phyloP scores from a whole-genome alignment of 768 basidiomycete genomes.

The Phaeotremella fagi region DNA sequence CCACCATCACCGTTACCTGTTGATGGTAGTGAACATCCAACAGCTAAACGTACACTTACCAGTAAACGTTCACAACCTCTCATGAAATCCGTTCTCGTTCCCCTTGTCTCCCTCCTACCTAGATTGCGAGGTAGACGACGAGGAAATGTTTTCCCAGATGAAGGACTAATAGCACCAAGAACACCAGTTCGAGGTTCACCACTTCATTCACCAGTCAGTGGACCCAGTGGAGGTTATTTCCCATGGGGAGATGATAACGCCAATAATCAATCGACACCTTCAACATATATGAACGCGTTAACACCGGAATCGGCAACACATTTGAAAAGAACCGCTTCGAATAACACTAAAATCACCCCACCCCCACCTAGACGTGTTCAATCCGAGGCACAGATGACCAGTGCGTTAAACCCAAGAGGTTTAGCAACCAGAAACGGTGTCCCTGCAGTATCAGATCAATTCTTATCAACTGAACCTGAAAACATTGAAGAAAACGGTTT shows the following conservation, averaged over 20 bases:
- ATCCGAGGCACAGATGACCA: slow-evolving; percentile 14
- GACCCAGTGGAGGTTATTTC: slow-evolving; percentile 13
- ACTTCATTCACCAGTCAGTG: slow-evolving; percentile 17
- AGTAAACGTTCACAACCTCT: slow-evolving; percentile 23
- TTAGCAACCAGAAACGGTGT: slow-evolving; percentile 20
- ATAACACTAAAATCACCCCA: background rate
- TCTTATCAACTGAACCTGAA: background rate
- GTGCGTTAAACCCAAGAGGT: slow-evolving; percentile 17
- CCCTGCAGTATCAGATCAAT: slow-evolving; percentile 2
- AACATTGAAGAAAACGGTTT: background rate
- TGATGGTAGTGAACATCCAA: background rate
- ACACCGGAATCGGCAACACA: background rate
- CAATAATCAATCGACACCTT: background rate
- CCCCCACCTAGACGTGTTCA: slow-evolving; percentile 28
- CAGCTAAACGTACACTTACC: slow-evolving; percentile 1
- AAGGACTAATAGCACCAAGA: slow-evolving; percentile 64
- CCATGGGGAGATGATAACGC: slow-evolving; percentile 23
- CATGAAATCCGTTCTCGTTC: slow-evolving; percentile 41
- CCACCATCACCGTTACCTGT: slow-evolving; percentile 2
- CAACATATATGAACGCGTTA: background rate
- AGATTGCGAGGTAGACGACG: slow-evolving; percentile 49
- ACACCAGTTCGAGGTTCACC: slow-evolving; percentile 33
- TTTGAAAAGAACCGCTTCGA: background rate
- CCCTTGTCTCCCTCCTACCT: slow-evolving; percentile 51
- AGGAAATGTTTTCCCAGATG: slow-evolving; percentile 50